Conservation (phyloP, 768 basidiomycete species). For the Crassisporium funariophilum region DNA sequence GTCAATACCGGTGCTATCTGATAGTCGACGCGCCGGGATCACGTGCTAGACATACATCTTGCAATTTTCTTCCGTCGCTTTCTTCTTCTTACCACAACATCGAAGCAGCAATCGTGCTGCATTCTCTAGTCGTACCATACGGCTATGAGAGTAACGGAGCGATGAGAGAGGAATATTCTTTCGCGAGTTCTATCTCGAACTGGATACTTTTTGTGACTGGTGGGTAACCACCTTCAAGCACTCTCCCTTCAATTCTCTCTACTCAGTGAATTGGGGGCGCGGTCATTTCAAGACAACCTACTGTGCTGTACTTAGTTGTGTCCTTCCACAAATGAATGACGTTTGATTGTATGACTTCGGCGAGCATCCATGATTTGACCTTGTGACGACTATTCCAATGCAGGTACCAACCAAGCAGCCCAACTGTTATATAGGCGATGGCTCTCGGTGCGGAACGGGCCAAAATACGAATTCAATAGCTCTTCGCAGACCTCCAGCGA, state of each 20-base stretch:
- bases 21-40: background rate
- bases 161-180: constrained; percentile 22
- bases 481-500: too few relatives aligned
- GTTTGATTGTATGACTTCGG: too few relatives aligned
- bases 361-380: too few relatives aligned
- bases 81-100: constrained; percentile 19
- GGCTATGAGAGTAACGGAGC: constrained; percentile 32
- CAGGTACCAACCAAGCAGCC: too few relatives aligned
- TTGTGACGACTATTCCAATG: too few relatives aligned
- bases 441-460: too few relatives aligned
- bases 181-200: background rate
- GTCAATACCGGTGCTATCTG: background rate
- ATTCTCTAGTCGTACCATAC: constrained; percentile 24
- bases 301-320: too few relatives aligned
- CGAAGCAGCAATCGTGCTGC: constrained; percentile 31
- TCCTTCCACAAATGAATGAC: too few relatives aligned
- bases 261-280: background rate
- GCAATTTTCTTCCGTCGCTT: background rate
- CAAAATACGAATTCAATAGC: too few relatives aligned
- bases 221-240: background rate
- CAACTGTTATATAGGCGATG: too few relatives aligned
- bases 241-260: too few relatives aligned
- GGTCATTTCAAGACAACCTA: background rate
- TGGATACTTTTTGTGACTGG: background rate
- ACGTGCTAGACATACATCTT: background rate